phyloP scores from a whole-genome alignment of 2,329 filamentous ascomycete genomes.

The Chrysoporthe deuterocubensis region DNA sequence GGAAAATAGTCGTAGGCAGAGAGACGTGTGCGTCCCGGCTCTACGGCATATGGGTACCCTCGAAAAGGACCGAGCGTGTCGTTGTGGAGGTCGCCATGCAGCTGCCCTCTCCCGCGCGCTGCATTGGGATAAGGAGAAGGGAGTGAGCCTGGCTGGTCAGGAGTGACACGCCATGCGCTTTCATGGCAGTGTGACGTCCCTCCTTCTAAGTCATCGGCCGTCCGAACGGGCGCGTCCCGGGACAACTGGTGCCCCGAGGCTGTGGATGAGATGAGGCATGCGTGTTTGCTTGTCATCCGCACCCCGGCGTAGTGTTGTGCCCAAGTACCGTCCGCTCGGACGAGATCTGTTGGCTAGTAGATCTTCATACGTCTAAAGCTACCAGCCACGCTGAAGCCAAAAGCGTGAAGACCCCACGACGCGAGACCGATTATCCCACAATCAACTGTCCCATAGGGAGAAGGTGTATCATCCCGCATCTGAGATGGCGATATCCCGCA shows the following conservation, averaged over 20 bases:
- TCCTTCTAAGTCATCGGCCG: neutral
- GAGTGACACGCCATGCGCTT: neutral
- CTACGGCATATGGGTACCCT: neutral
- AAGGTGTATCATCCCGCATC: too few species aligned
- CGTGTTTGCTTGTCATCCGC: neutral
- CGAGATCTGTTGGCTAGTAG: neutral
- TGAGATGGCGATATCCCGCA: too few species aligned
- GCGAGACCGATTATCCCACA: too few species aligned
- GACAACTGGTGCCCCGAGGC: neutral
- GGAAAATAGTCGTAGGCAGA: neutral
- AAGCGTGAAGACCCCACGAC: too few species aligned
- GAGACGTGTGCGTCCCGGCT: neutral
- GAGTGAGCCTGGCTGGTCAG: neutral
- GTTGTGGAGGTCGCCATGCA: too few species aligned
- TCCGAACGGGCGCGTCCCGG: too few species aligned
- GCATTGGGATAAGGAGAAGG: neutral
- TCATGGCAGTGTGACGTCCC: neutral
- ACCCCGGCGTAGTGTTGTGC: neutral
- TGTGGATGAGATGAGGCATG: neutral
- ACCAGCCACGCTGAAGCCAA: too few species aligned
- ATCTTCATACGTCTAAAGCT: neutral
- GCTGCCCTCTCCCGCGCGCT: too few species aligned
- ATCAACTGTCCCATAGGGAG: too few species aligned
- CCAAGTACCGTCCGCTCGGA: neutral
- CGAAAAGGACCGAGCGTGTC: neutral